These are phyloP conservation scores for Plasmodium cynomolgi DNA, from an alignment of 169 alveolate species.

Conservation along the genomic window DNA sequence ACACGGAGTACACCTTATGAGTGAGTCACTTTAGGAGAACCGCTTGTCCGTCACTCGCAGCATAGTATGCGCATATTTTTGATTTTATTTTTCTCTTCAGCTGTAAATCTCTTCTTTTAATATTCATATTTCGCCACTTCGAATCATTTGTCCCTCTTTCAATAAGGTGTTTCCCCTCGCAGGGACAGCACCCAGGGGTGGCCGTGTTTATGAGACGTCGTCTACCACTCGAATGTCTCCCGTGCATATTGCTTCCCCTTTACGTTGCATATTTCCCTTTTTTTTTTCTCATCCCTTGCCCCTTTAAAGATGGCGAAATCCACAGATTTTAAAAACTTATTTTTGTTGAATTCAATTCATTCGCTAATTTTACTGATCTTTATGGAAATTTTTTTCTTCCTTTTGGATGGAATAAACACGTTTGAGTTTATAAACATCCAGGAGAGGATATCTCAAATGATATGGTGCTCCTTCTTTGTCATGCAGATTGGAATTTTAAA, in stretches of 20 bases:
- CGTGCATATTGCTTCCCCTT: background rate
- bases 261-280: background rate
- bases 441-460: constrained; percentile 48
- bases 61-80: background rate
- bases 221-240: background rate
- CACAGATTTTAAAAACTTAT: constrained; percentile 20
- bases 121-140: background rate
- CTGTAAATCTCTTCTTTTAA: background rate
- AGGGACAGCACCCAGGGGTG: background rate
- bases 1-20: background rate
- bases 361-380: constrained; percentile 40
- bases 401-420: constrained; percentile 68
- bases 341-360: constrained; percentile 41
- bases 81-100: background rate
- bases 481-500: constrained; percentile 41
- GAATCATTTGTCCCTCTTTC: background rate
- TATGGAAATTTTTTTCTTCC: constrained; percentile 52
- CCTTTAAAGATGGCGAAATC: constrained; percentile 30
- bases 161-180: background rate
- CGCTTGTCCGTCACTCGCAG: background rate
- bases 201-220: background rate
- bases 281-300: background rate
- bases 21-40: background rate
- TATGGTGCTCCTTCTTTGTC: constrained; percentile 52
- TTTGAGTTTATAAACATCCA: constrained; percentile 46